Evolutionary conservation across 768 basidiomycete species (phyloP).

Genomic region (Ramaria sp.): DNA sequence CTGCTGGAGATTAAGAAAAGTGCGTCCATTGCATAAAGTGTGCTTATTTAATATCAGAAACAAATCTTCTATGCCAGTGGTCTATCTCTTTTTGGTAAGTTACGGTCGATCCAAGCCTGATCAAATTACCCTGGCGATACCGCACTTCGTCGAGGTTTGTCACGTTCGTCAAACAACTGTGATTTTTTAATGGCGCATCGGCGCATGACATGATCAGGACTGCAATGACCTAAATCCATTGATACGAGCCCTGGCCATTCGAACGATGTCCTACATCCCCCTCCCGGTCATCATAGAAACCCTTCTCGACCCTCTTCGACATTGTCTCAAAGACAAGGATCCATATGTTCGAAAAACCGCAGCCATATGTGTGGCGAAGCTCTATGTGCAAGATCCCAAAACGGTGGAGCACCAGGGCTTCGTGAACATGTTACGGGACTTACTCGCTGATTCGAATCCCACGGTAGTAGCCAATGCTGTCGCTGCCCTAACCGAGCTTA

Average conservation of each 20-base stretch:
- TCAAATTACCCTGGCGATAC: conserved; percentile 84
- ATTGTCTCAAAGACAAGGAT: conserved; percentile 87
- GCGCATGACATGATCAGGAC: conserved; percentile 45
- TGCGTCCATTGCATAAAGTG: conserved; percentile 28
- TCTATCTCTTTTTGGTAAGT: conserved; percentile 94
- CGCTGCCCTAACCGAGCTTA: conserved; percentile 93
- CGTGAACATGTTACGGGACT: conserved; percentile 81
- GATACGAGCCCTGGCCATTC: conserved; percentile 91
- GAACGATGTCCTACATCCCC: conserved; percentile 99
- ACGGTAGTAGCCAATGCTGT: conserved; percentile 97
- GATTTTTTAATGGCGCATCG: neutral
- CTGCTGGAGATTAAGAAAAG: conserved; percentile 99
- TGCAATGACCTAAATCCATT: conserved; percentile 94
- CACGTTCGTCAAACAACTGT: conserved; percentile 1
- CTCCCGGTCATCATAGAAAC: conserved; percentile 80
- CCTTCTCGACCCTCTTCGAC: conserved; percentile 81
- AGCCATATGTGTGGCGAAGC: conserved; percentile 93
- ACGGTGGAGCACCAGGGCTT: conserved; percentile 86
- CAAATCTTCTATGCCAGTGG: conserved; percentile 47
- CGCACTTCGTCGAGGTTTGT: conserved; percentile 77
- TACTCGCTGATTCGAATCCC: conserved; percentile 88
- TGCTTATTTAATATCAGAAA: neutral
- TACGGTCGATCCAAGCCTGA: conserved; percentile 93
- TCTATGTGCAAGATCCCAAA: conserved; percentile 81
- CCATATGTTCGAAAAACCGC: conserved; percentile 99